These are phyloP conservation scores for Ophiostoma piceae DNA, from an alignment of 2,329 filamentous ascomycete species.

Conservation along the genomic window DNA sequence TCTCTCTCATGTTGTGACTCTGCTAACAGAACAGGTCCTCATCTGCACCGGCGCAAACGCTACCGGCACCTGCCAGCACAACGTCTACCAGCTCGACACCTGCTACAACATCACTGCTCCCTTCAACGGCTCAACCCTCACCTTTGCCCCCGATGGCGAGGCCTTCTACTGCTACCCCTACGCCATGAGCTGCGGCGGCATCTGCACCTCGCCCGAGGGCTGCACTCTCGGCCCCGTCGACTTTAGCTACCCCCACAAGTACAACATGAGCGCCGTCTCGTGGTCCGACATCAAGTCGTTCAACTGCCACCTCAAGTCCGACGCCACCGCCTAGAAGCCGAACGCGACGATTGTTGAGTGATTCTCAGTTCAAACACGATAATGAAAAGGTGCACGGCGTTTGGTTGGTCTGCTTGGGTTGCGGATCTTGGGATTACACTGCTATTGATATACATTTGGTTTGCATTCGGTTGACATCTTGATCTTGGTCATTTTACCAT, in stretches of 20 bases:
- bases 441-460: too few species aligned
- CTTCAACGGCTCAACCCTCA: slow-evolving; percentile 40
- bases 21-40: slow-evolving; percentile 37
- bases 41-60: slow-evolving; percentile 48
- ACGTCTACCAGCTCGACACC: slow-evolving; percentile 40
- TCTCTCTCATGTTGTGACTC: neutral
- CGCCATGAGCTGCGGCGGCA: slow-evolving; percentile 38
- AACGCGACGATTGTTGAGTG: neutral
- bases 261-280: slow-evolving; percentile 41
- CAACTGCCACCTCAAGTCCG: slow-evolving; percentile 32
- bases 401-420: neutral
- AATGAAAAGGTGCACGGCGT: slow-evolving; percentile 6
- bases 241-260: slow-evolving; percentile 44
- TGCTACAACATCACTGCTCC: slow-evolving; percentile 44
- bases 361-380: neutral
- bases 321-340: slow-evolving; percentile 2
- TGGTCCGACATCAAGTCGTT: slow-evolving; percentile 43
- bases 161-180: slow-evolving; percentile 46
- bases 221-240: slow-evolving; percentile 48
- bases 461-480: neutral
- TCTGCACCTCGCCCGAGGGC: slow-evolving; percentile 48
- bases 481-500: neutral
- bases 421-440: neutral
- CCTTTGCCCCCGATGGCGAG: slow-evolving; percentile 49
- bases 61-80: slow-evolving; percentile 44